Evolutionary conservation across 768 basidiomycete genomes (phyloP).

Genomic region (Fomitopsis pulvina): DNA sequence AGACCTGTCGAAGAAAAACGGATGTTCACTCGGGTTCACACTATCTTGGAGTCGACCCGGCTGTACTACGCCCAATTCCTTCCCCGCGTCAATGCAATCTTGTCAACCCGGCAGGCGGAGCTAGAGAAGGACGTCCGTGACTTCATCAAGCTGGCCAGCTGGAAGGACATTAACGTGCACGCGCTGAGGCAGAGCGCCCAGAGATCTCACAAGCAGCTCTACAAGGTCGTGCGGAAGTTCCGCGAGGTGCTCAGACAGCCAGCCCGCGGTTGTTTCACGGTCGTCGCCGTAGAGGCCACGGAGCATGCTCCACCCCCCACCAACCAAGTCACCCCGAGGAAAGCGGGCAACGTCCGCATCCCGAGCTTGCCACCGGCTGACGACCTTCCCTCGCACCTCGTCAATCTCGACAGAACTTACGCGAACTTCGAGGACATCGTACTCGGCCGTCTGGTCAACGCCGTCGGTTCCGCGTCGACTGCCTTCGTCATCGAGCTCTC

Average conservation of each 20-base stretch:
- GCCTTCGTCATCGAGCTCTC: conserved; percentile 52
- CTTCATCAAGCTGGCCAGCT: conserved; percentile 93
- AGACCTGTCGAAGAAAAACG: conserved; percentile 19
- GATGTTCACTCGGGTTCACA: conserved; percentile 43
- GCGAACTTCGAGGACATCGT: conserved; percentile 42
- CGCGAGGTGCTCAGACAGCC: conserved; percentile 84
- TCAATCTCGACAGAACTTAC: conserved; percentile 44
- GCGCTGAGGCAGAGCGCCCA: conserved; percentile 90
- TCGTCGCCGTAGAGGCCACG: neutral
- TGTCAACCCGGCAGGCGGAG: conserved; percentile 46
- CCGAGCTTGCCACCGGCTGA: neutral
- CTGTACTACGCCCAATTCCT: conserved; percentile 61
- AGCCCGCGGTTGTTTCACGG: conserved; percentile 26
- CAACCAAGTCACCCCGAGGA: too few species aligned
- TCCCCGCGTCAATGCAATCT: conserved; percentile 35
- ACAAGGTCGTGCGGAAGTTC: conserved; percentile 88
- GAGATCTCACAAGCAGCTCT: conserved; percentile 84
- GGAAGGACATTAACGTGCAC: conserved; percentile 96
- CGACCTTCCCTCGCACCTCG: conserved; percentile 31
- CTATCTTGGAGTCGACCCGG: conserved; percentile 55
- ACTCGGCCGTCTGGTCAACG: conserved; percentile 30
- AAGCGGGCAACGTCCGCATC: neutral
- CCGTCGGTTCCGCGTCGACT: conserved; percentile 23
- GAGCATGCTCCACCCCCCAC: too few species aligned
- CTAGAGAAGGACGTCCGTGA: conserved; percentile 79